Base-by-base conservation (phyloP, 345 rosid species). In the Citrus hindsii region DNA sequence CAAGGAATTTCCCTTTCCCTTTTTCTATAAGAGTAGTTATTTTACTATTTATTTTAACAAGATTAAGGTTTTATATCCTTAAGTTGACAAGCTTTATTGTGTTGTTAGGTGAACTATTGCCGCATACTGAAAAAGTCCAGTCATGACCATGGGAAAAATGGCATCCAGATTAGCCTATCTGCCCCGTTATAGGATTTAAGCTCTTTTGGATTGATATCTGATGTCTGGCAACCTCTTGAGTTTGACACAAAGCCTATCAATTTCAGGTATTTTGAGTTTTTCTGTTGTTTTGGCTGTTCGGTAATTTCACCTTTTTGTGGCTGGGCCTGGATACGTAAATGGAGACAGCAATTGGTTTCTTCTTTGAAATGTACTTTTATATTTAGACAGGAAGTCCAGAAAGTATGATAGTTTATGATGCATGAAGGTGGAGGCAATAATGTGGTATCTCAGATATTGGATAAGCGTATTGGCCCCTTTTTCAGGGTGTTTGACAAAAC, bases 61-160 rank as follows among this genome's bases (percentile, higher is more conserved):
- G 58, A 62, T 9, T 9, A 5, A 21, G 6, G 7, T 38, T 69
- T 6, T 63, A 27, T 71, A 56, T 76, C 66, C 75, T 35, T 72
- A 35, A 65, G 28, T 81, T 81, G 67, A 73, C 66, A 42, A 73
- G 60, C 48, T 68, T 80, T 24, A 32, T 77, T 76, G 66, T 77
- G 65, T 73, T 83, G 48, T 60, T 88, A 93, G 98, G 27, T 91
- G 72, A 93, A 93, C 74, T 93, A 91, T 88, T 91, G 92, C 88
- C 82, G 84, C 67, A 79, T 91, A 72, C 28, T 89, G 88, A 91
- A 87, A 88, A 88, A 85, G 82, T 76, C 83, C 72, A 89, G 81
- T 38, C 82, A 89, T 51, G 98, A 92, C 84, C 81, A 73, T 55
- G 92, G 88, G 0, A 92, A 80, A 82, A 83, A 90, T 30, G 94